Evolutionary conservation across 2,329 filamentous ascomycete genomes (phyloP), one percentile per base, ranked within the genome.

Genomic region (Diaporthe aspalathi): DNA sequence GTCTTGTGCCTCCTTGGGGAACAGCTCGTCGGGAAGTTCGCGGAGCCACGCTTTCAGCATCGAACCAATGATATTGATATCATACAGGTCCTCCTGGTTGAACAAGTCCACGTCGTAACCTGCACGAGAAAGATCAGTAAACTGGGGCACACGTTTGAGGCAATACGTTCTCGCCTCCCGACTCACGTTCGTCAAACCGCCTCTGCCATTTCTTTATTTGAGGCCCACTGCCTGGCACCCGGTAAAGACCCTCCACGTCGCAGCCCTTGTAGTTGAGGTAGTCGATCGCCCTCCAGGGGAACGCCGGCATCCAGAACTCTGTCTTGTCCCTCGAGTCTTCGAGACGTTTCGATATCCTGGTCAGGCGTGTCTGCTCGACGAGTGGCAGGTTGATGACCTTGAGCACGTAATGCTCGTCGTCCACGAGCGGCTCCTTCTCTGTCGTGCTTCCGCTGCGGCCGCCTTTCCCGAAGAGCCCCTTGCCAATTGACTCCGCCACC

Each of bases 241-340:
- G 91, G 80, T 98, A 98, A 4, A 98, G 86, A 4, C 95, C 95
- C 81, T 98, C 95, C 49, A 97, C 94, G 78, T 98, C 95, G 76
- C 93, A 96, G 49, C 94, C 94, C 79, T 96, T 97, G 82, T 95
- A 96, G 81, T 98, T 98, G 67, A 98, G 85, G 80, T 97, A 98
- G 83, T 98, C 95, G 75, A 98, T 98, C 71, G 94, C 97, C 74
- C 95, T 89, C 93, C 95, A 98, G 0, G 95, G 95, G 71, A 98
- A 91, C 8, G 94, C 93, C 16, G 95, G 95, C 95, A 98, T 97
- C 95, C 95, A 98, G 79, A 97, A 98, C 78, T 98, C 95, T 0
- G 95, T 98, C 85, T 98, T 98, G 79, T 98, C 95, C 73, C 92
- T 90, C 12, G 95, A 97, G 73, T 93, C 90, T 78, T 97, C 94